Evolutionary conservation across 2,329 filamentous ascomycete genomes (phyloP).

Genomic region (Phialemonium atrogriseum): DNA sequence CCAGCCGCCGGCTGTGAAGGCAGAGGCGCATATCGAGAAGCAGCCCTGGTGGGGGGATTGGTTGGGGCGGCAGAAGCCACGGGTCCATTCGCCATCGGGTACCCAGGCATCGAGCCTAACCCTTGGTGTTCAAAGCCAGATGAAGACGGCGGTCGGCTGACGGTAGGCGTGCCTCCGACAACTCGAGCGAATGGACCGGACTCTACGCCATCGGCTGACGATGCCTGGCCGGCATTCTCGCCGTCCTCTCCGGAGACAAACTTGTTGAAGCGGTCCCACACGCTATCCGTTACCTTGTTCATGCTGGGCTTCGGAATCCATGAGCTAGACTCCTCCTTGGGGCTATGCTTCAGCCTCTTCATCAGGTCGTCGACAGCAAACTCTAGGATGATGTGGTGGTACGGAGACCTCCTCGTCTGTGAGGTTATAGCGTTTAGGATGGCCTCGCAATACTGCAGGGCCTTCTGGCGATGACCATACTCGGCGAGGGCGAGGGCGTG

Average conservation of each 20-base stretch:
- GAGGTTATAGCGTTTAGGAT: constrained; percentile 69
- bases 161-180: constrained; percentile 63
- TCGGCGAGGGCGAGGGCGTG: constrained; percentile 81
- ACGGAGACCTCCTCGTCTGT: constrained; percentile 76
- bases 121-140: constrained; percentile 70
- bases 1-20: constrained; percentile 19
- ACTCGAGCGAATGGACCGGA: constrained; percentile 77
- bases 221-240: constrained; percentile 51
- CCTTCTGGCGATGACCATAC: constrained; percentile 71
- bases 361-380: constrained; percentile 73
- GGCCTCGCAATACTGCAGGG: constrained; percentile 83
- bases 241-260: constrained; percentile 90
- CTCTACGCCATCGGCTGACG: constrained; percentile 50
- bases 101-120: constrained; percentile 30
- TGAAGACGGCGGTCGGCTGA: constrained; percentile 65
- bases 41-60: constrained; percentile 32
- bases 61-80: constrained; percentile 22
- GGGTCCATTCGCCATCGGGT: constrained; percentile 21
- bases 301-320: constrained; percentile 96
- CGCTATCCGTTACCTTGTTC: constrained; percentile 85
- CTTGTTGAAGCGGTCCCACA: constrained; percentile 91
- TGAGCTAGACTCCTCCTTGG: constrained; percentile 70
- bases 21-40: constrained; percentile 42
- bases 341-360: constrained; percentile 75
- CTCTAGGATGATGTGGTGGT: constrained; percentile 72